A percentile compares a stretch with the other conserved stretches of the same genome.
Evolutionary conservation across 129 eudicot species (phyloP).

Genomic region (Mikania micrantha): DNA sequence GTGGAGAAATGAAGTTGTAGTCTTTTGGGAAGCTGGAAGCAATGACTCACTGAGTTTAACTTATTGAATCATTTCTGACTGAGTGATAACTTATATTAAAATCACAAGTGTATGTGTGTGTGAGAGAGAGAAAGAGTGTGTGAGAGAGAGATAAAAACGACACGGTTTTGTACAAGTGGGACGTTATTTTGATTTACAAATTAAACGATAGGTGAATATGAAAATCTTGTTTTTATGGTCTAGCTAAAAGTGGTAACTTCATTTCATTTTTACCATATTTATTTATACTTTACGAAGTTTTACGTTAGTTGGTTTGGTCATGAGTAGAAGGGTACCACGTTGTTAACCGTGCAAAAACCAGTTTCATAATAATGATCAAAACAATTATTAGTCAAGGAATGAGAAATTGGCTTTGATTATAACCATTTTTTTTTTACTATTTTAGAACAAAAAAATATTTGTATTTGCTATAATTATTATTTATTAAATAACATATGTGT

Average conservation of each 20-base stretch:
- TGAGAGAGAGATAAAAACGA: constrained; percentile 9
- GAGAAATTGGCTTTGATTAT: too few relatives aligned
- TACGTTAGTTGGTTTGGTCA: too few relatives aligned
- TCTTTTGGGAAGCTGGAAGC: constrained; percentile 20
- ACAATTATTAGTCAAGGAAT: too few relatives aligned
- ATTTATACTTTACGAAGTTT: neutral
- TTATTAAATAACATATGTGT: too few relatives aligned
- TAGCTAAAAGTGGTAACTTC: neutral
- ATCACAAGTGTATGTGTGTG: neutral
- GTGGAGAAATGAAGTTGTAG: constrained; percentile 14
- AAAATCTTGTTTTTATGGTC: constrained; percentile 9
- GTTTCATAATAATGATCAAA: too few relatives aligned
- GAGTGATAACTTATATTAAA: constrained; percentile 17
- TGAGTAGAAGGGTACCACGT: too few relatives aligned
- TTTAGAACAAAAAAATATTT: too few relatives aligned
- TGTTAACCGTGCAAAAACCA: too few relatives aligned
- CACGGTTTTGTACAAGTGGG: constrained; percentile 17
- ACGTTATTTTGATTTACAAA: constrained; percentile 14
- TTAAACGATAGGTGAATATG: neutral
- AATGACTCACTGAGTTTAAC: constrained; percentile 10
- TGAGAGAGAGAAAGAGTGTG: constrained; percentile 6
- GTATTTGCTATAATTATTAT: too few relatives aligned
- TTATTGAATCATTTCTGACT: neutral
- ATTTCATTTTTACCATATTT: neutral
- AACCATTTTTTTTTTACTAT: too few relatives aligned